These are phyloP conservation scores for Nannizziopsis arthrosporioides DNA, from an alignment of 2,329 filamentous ascomycete genomes.

Conservation along the genomic window DNA sequence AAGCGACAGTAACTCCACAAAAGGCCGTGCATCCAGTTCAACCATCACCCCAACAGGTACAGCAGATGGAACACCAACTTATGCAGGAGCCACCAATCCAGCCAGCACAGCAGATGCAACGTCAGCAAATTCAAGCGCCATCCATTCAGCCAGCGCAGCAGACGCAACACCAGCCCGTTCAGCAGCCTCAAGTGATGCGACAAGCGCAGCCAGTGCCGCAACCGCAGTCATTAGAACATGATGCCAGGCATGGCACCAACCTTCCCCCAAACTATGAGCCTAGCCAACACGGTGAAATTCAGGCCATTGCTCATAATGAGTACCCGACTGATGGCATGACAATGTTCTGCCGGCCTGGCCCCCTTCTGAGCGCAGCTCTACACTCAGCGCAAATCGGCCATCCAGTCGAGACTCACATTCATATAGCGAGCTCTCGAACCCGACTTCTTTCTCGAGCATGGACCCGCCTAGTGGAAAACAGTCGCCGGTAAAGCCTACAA, in stretches of 20 bases:
- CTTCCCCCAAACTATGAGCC: conserved; percentile 39
- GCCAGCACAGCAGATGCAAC: conserved; percentile 10
- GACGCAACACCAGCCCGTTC: not conserved
- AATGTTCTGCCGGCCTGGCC: conserved; percentile 76
- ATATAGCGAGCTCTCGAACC: conserved; percentile 80
- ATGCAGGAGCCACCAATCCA: not conserved
- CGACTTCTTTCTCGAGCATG: conserved; percentile 76
- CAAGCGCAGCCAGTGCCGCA: conserved; percentile 2
- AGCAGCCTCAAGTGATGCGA: conserved; percentile 5
- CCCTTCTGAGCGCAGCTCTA: conserved; percentile 57
- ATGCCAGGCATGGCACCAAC: conserved; percentile 27
- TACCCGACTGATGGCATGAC: conserved; percentile 96
- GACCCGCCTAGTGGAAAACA: conserved; percentile 63
- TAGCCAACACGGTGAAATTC: conserved; percentile 54
- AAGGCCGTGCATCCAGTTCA: conserved; percentile 28
- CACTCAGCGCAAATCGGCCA: conserved; percentile 57
- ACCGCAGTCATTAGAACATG: not conserved
- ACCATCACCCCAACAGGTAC: conserved; percentile 16
- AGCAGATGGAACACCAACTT: conserved; percentile 10
- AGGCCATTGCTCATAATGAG: conserved; percentile 73
- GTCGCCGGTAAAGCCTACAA: conserved; percentile 55
- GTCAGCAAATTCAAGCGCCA: not conserved
- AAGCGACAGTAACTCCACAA: conserved; percentile 44
- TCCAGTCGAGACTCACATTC: conserved; percentile 79
- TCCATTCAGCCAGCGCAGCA: conserved; percentile 7